Evolutionary conservation across 805 yeast species (phyloP).

Genomic region (Scheffersomyces ergatensis): DNA sequence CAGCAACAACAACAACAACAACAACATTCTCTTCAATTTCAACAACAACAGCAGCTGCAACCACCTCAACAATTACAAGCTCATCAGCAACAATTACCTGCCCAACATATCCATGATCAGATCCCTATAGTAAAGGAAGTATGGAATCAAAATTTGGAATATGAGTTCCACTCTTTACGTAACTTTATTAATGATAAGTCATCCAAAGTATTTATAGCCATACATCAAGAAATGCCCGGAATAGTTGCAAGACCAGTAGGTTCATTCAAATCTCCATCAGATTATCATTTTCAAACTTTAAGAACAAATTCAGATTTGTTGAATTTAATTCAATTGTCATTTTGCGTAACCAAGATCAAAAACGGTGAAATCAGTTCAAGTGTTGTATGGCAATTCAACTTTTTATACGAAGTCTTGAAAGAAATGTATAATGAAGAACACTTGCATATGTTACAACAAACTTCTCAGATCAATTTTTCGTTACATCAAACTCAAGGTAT

Average conservation of each 20-base stretch:
- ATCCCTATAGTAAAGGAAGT: constrained; percentile 66
- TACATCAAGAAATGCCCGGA: constrained; percentile 94
- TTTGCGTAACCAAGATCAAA: constrained; percentile 37
- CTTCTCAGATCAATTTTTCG: constrained; percentile 76
- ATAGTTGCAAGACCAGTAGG: constrained; percentile 96
- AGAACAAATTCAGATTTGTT: constrained; percentile 87
- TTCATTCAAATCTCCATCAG: constrained; percentile 80
- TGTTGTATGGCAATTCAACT: constrained; percentile 96
- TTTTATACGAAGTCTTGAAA: constrained; percentile 68
- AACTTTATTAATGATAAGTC: constrained; percentile 53
- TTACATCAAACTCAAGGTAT: constrained; percentile 77
- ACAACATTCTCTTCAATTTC: constrained; percentile 19
- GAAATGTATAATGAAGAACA: constrained; percentile 91
- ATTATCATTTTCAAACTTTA: constrained; percentile 94
- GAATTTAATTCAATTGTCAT: constrained; percentile 72
- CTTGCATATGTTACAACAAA: constrained; percentile 70
- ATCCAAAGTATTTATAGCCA: constrained; percentile 50
- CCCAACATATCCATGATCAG: constrained; percentile 22
- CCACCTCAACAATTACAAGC: constrained; percentile 18
- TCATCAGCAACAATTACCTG: constrained; percentile 13
- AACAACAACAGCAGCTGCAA: constrained; percentile 20
- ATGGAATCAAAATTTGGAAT: constrained; percentile 67
- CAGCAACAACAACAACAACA: constrained; percentile 14
- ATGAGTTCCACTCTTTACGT: constrained; percentile 63
- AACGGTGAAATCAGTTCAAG: constrained; percentile 58